Evolutionary conservation across 1,284 basidiomycete species (phyloP).

Genomic region (Golubevia pallescens): DNA sequence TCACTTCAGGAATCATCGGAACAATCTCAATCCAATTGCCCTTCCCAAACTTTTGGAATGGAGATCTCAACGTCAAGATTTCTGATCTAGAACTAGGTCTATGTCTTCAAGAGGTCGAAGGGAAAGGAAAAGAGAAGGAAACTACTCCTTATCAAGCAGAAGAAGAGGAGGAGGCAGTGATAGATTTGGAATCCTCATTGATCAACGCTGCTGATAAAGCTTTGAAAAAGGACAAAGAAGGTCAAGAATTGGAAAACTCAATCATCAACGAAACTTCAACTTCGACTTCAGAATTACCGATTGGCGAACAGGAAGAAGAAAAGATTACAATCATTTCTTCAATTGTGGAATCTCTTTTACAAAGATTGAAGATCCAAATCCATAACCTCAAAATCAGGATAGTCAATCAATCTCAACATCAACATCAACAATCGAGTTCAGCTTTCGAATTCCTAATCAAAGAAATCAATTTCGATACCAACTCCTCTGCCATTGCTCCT

Average conservation of each 20-base stretch:
- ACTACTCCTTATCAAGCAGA: background rate
- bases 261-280: background rate
- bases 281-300: background rate
- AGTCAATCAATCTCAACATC: slow-evolving; percentile 25
- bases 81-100: background rate
- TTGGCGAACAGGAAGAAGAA: slow-evolving; percentile 8
- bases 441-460: background rate
- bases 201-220: background rate
- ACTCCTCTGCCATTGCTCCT: too few relatives aligned
- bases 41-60: slow-evolving; percentile 39
- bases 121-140: background rate
- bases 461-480: background rate
- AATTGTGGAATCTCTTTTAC: slow-evolving; percentile 35
- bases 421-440: slow-evolving; percentile 17
- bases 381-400: slow-evolving; percentile 17
- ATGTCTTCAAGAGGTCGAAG: background rate
- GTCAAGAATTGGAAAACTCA: background rate
- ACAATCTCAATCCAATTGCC: slow-evolving; percentile 37
- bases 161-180: slow-evolving; percentile 1
- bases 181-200: background rate
- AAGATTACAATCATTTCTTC: slow-evolving; percentile 23
- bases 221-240: background rate
- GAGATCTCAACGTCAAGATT: slow-evolving; percentile 26
- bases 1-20: slow-evolving; percentile 16
- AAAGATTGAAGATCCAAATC: slow-evolving; percentile 31